Evolutionary conservation across 345 rosid genomes (phyloP), one percentile per base, ranked within the genome.

Genomic region (Citrus mangshanensis): DNA sequence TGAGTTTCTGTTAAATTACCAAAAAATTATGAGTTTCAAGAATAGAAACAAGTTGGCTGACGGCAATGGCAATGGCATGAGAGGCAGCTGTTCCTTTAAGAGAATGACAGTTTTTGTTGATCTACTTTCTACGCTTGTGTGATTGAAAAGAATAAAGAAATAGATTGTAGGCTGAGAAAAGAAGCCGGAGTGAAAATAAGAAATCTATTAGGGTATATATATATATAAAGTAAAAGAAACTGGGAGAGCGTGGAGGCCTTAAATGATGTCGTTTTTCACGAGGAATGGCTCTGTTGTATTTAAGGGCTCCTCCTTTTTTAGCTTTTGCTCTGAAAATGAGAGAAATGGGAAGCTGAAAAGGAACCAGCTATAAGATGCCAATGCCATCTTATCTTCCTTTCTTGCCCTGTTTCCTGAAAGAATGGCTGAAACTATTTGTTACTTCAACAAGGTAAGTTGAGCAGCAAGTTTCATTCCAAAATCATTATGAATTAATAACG

Each of bases 261-360:
- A 61, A 76, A 34, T 67, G 72, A 67, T 37, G 62, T 76, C 38
- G 27, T 66, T 76, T 35, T 67, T 68, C 73, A 55, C 73, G 40
- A 76, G 73, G 65, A 76, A 3, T 13, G 51, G 51, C 51, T 46
- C 51, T 1, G 51, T 46, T 3, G 25, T 4, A 68, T 68, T 30
- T 28, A 72, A 34, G 32, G 22, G 22, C 49, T 21, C 60, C 46
- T 21, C 28, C 69, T 74, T 74, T 24, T 42, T 68, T 56, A 16
- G 56, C 5, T 54, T 19, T 27, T 54, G 28, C 42, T 18, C n/a
- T 32, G 38, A 34, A 22, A 65, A 37, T 32, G 38, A 7, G 32
- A 42, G 28, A 10, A 28, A 16, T 28, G 13, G 32, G 37, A 18
- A 21, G 18, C 10, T 12, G 42, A 21, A 65, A 34, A 9, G 37